Conservation (phyloP, 208 protist genomes). For the Trypanosoma platydactyli region DNA sequence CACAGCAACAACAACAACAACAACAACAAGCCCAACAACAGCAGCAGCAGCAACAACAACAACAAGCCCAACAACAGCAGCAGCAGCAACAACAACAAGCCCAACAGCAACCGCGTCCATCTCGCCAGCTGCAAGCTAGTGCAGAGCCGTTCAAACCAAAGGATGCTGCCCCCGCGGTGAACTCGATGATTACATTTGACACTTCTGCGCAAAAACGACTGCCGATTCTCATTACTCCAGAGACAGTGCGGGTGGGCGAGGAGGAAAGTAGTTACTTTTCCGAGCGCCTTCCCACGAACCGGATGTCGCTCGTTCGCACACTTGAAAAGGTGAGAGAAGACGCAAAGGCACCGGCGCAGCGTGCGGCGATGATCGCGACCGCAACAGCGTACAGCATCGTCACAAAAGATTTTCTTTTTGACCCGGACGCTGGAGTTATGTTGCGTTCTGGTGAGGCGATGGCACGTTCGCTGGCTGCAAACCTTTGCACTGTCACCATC, state of each 20-base stretch:
- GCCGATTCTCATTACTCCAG: conserved; percentile 49
- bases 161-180: conserved; percentile 31
- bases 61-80: conserved; percentile 7
- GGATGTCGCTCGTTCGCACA: conserved; percentile 45
- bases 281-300: conserved; percentile 32
- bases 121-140: conserved; percentile 69
- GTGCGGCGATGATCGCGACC: conserved; percentile 91
- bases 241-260: conserved; percentile 47
- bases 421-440: conserved; percentile 80
- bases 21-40: conserved; percentile 10
- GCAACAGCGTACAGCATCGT: conserved; percentile 93
- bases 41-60: conserved; percentile 15
- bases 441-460: conserved; percentile 69
- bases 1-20: conserved; percentile 18
- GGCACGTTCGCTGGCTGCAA: conserved; percentile 76
- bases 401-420: conserved; percentile 96
- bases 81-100: conserved; percentile 25
- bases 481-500: conserved; percentile 88
- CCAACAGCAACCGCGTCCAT: conserved; percentile 32
- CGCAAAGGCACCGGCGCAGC: conserved; percentile 87
- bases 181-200: conserved; percentile 1
- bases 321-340: conserved; percentile 91
- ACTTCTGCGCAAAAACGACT: conserved; percentile 33
- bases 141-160: conserved; percentile 88
- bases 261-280: conserved; percentile 35